Percentiles rank a stretch among this genome's conserved stretches.
phyloP scores from a whole-genome alignment of 2,329 filamentous ascomycete genomes.

The Curvularia lunata region DNA sequence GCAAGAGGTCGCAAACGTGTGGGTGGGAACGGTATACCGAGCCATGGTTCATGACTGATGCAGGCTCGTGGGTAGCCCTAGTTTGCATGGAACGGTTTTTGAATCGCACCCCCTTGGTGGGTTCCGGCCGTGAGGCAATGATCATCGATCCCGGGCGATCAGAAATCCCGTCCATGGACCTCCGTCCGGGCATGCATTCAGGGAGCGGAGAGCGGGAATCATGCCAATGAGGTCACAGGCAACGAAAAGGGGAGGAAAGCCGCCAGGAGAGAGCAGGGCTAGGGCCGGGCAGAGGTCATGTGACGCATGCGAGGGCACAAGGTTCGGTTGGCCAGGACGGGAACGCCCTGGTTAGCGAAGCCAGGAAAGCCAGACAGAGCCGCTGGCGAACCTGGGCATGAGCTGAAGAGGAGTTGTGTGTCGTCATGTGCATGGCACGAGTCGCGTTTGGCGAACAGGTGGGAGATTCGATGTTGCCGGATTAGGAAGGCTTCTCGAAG shows the following conservation, averaged over 20 bases:
- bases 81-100: slow-evolving; percentile 22
- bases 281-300: slow-evolving; percentile 2
- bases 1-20: slow-evolving; percentile 14
- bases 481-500: slow-evolving; percentile 35
- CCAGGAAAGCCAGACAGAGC: slow-evolving; percentile 1
- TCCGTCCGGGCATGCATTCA: too few species aligned
- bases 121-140: slow-evolving; percentile 21
- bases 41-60: slow-evolving; percentile 24
- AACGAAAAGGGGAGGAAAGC: not conserved
- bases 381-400: slow-evolving; percentile 16
- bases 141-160: slow-evolving; percentile 32
- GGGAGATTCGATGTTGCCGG: slow-evolving; percentile 17
- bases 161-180: slow-evolving; percentile 3
- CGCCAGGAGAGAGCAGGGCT: too few species aligned
- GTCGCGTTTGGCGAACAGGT: slow-evolving; percentile 33
- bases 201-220: not conserved
- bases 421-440: slow-evolving; percentile 21
- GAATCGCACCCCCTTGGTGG: slow-evolving; percentile 3
- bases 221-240: not conserved
- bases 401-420: slow-evolving; percentile 24
- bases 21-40: slow-evolving; percentile 14
- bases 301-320: not conserved
- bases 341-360: slow-evolving; percentile 4
- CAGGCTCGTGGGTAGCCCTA: slow-evolving; percentile 17
- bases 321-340: slow-evolving; percentile 1